Evolutionary conservation across 2,329 filamentous ascomycete species (phyloP).

Genomic region (Alternaria sp.): DNA sequence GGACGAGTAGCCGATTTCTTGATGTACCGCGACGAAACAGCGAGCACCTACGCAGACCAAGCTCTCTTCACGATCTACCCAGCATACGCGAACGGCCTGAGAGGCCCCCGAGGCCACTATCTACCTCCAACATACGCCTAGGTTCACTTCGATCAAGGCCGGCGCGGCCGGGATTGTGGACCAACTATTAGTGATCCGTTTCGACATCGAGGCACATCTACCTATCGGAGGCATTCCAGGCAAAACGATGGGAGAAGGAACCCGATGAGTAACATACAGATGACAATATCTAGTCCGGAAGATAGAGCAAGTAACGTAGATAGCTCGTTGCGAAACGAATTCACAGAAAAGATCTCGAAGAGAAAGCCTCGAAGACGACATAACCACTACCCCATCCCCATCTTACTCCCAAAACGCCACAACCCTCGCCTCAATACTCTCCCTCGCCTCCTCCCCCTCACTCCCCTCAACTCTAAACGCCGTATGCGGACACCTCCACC

Average conservation of each 20-base stretch:
- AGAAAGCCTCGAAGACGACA: neutral
- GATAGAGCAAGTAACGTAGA: neutral
- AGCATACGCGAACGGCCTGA: neutral
- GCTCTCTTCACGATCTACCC: neutral
- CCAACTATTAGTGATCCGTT: neutral
- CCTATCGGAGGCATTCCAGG: neutral
- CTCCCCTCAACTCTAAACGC: conserved; percentile 26
- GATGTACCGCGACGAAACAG: neutral
- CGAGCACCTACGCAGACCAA: neutral
- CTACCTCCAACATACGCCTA: neutral
- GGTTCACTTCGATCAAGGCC: neutral
- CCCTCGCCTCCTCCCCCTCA: conserved; percentile 21
- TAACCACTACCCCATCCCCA: neutral
- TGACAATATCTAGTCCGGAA: neutral
- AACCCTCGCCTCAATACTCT: conserved; percentile 35
- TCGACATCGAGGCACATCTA: neutral
- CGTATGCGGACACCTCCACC: conserved; percentile 35
- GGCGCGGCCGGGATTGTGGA: neutral
- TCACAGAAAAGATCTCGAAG: neutral
- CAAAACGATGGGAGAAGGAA: neutral
- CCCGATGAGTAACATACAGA: neutral
- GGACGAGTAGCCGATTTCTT: neutral
- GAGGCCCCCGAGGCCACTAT: neutral
- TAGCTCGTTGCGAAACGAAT: neutral
- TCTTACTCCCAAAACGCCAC: conserved; percentile 25